Percentiles rank a stretch among this genome's conserved stretches.
Evolutionary conservation across 192 early-diverging fungal genomes (phyloP).

Genomic region (Linnemannia hyalina): DNA sequence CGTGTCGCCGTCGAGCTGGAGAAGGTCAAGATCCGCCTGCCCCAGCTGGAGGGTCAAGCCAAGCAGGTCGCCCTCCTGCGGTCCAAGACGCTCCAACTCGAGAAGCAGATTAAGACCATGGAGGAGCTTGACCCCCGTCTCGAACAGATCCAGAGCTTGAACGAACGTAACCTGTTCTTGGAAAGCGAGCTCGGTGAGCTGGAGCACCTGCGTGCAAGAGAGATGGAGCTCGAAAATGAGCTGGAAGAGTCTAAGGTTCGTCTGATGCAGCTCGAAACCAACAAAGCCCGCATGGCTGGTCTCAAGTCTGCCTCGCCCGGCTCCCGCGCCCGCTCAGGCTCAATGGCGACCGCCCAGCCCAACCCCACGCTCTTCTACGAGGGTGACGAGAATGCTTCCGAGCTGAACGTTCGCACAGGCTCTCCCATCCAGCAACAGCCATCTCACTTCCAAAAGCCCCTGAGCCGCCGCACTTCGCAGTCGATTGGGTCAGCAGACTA

Average conservation of each 20-base stretch:
- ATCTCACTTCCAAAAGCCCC: background rate
- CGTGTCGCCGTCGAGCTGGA: conserved; percentile 33
- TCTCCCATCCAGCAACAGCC: conserved; percentile 10
- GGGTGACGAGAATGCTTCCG: conserved; percentile 10
- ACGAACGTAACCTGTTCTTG: conserved; percentile 50
- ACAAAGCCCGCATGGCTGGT: conserved; percentile 29
- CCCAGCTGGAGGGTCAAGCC: conserved; percentile 47
- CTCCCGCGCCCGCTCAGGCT: conserved; percentile 31
- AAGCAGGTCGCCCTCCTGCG: conserved; percentile 47
- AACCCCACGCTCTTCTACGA: conserved; percentile 17
- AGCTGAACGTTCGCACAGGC: conserved; percentile 14
- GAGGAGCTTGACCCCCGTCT: conserved; percentile 48
- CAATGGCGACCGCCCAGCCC: conserved; percentile 36
- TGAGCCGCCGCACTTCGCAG: conserved; percentile 18
- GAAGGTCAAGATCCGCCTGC: conserved; percentile 45
- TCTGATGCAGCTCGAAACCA: conserved; percentile 37
- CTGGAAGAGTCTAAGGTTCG: conserved; percentile 37
- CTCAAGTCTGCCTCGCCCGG: conserved; percentile 14
- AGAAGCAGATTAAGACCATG: conserved; percentile 56
- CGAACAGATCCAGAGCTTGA: conserved; percentile 33
- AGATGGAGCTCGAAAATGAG: conserved; percentile 42
- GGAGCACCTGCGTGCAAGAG: conserved; percentile 48
- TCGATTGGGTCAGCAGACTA: conserved; percentile 17
- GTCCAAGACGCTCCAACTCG: conserved; percentile 35
- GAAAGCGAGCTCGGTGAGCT: conserved; percentile 45